Base-by-base conservation (phyloP, 2,329 filamentous ascomycete genomes). In the Apiospora malaysiana region DNA sequence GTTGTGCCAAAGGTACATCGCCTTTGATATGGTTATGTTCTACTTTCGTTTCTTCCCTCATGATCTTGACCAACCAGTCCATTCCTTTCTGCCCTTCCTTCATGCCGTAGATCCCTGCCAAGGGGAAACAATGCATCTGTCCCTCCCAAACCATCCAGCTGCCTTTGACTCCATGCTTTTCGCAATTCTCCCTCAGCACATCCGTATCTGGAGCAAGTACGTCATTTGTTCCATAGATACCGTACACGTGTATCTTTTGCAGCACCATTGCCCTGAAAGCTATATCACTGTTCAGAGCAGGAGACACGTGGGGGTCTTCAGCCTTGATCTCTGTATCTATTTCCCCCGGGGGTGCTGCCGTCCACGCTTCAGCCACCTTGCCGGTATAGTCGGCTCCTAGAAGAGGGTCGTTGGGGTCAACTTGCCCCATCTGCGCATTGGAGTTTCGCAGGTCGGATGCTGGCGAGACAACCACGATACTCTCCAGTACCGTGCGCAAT, bases 81-180 rank as follows among this genome's bases (percentile, higher is more conserved):
- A 84, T 79, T 0, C 77, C 84, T 71, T 85, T 78, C 42, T 79
- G 82, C 2, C 85, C 83, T 73, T 89, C 87, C 5, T 76, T 78
- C 37, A 89, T 47, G 0, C 82, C 82, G 73, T 86, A 89, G 1
- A 81, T 78, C 65, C 83, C 85, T 1, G 85, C 83, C 46, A 90
- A 76, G 0, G 86, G 83, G 69, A 89, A 90, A 71, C 86, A 88
- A 77, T 90, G 88, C 86, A 90, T 90, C 78, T 89, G 86, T 23
- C 84, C 84, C 23, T 88, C 83, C 88, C 88, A 90, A 12, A 88
- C 80, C 51, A 90, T 73, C 89, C 88, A 90, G 70, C 86, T 80
- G 0, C 88, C 88, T 1, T 77, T 67, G 0, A 90, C 82, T 0
- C 83, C 82, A 23, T 79, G 75, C 59, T 83, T 76, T 40, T 80